Percentiles rank a stretch among this genome's conserved stretches.
Conservation (phyloP, 2,329 filamentous ascomycete genomes). For the Colletotrichum karsti region DNA sequence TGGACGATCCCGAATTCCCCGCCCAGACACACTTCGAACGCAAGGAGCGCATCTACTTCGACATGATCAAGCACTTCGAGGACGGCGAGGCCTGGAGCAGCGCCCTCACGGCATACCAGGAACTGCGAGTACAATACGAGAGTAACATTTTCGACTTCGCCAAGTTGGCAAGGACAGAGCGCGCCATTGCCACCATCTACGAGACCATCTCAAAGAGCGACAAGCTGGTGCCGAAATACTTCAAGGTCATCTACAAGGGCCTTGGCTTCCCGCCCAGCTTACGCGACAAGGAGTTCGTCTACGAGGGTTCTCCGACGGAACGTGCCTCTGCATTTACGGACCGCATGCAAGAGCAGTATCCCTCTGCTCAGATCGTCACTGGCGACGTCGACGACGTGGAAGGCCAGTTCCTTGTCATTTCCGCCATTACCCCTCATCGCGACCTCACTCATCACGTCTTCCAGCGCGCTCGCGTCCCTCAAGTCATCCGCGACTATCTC, state of each 20-base stretch:
- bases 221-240: constrained; percentile 83
- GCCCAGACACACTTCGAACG: constrained; percentile 89
- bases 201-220: constrained; percentile 87
- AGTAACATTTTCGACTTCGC: constrained; percentile 88
- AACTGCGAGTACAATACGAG: constrained; percentile 92
- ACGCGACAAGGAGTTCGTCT: constrained; percentile 91
- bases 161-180: constrained; percentile 88
- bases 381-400: constrained; percentile 81
- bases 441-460: constrained; percentile 85
- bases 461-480: constrained; percentile 85
- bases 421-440: constrained; percentile 81
- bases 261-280: constrained; percentile 85
- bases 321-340: constrained; percentile 85
- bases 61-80: constrained; percentile 95
- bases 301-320: constrained; percentile 83
- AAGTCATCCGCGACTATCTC: constrained; percentile 86
- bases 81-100: constrained; percentile 94
- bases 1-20: constrained; percentile 80
- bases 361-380: constrained; percentile 82
- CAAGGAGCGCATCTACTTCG: constrained; percentile 90
- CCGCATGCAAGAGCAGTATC: constrained; percentile 90
- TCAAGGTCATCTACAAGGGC: constrained; percentile 89
- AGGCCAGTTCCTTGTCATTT: constrained; percentile 89
- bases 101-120: constrained; percentile 86
- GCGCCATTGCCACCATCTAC: constrained; percentile 92